These are phyloP conservation scores for Aspergillus sp. DNA, from an alignment of 2,329 filamentous ascomycete species.

Conservation along the genomic window DNA sequence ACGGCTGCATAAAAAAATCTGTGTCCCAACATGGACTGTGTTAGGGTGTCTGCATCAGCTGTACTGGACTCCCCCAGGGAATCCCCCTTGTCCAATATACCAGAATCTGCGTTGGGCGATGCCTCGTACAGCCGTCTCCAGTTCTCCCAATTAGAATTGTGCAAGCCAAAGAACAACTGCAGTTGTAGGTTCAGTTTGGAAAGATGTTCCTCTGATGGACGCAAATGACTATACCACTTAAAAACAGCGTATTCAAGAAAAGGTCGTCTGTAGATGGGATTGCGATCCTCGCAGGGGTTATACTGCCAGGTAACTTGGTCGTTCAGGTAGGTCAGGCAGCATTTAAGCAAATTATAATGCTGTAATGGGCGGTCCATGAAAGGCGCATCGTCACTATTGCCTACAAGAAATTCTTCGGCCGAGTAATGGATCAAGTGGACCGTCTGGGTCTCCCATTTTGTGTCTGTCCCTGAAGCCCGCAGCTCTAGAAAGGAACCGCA, in stretches of 20 bases:
- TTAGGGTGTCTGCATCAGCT: too few relatives aligned
- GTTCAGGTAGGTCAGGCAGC: neutral
- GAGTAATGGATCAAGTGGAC: slow-evolving; percentile 5
- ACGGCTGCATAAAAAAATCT: neutral
- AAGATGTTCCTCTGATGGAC: neutral
- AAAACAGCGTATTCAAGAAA: neutral
- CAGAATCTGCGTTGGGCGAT: too few relatives aligned
- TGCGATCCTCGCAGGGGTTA: neutral
- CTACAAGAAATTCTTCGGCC: neutral
- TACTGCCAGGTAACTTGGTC: neutral
- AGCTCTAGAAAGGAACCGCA: neutral
- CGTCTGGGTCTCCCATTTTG: neutral
- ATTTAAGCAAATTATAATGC: neutral
- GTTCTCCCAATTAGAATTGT: neutral
- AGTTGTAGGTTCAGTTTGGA: neutral
- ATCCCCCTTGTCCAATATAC: too few relatives aligned
- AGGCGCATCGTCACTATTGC: neutral
- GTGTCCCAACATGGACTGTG: neutral
- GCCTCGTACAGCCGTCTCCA: neutral
- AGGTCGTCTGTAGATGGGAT: neutral
- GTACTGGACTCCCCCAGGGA: too few relatives aligned
- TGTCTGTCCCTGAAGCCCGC: neutral
- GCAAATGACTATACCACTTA: neutral
- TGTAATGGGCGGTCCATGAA: neutral
- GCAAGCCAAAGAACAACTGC: neutral